Base-by-base conservation (phyloP, 306 rosid genomes). In the Dryas octopetala region DNA sequence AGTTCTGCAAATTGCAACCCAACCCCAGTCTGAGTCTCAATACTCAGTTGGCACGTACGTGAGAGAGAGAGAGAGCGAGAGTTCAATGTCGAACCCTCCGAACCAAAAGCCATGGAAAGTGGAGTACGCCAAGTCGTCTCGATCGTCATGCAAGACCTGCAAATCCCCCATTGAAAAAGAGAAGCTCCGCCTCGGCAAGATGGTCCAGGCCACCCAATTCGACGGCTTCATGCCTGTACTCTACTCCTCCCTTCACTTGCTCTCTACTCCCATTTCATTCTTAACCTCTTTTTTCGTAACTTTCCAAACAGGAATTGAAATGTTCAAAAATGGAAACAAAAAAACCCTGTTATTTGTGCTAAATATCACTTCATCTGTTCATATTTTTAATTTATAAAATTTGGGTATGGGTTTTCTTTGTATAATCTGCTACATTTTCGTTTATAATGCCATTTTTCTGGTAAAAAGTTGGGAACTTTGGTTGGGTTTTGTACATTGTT, bases 171-270 rank as follows among this genome's bases (percentile, higher is more conserved):
- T 95, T 74, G 83, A 61, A 68, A 88, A 80, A 80, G 99, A 95
- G 75, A 58, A 23, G 1, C 86, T 95, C 55, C 99, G 99, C 68
- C 89, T 95, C 38, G 99, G 99, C 76, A 95, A 92, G 80, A 95
- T 95, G 97, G 97, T 95, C 9, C 92, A 90, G 71, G 88, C 97
- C 82, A 74, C 86, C 76, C 93, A 92, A 80, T 92, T 95, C 85
- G 99, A 95, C 54, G 99, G 99, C 77, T 76, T 92, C 77, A 90
- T 95, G 97, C 97, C 99, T 15, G 98, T 93, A 82, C 7, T 40
- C 23, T 57, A 55, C 73, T 14, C 9, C 2, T 53, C 7, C n/a
- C 43, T 43, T 69, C 28, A 70, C 65, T n/a, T 64, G n/a, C 46
- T 41, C 41, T 16, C 41, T 47, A 9, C 12, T 61, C 65, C 45